Conservation (phyloP, 2,329 filamentous ascomycete species). For the Exophiala sp. region DNA sequence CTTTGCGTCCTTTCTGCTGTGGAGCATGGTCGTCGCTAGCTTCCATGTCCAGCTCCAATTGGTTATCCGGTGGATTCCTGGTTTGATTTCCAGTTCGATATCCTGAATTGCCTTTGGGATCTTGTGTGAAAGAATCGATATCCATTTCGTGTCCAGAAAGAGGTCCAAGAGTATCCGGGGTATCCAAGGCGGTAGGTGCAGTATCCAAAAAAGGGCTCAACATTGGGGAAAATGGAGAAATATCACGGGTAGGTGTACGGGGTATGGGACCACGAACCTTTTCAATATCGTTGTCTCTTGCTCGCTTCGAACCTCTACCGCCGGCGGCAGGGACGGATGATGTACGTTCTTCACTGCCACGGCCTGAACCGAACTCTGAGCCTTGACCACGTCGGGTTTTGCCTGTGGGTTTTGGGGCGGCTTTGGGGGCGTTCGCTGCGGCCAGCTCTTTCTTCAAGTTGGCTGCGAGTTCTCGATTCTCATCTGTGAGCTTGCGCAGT, state of each 20-base stretch:
- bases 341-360: slow-evolving; percentile 45
- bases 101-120: neutral
- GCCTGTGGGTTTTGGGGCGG: slow-evolving; percentile 26
- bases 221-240: slow-evolving; percentile 3
- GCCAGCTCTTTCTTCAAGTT: slow-evolving; percentile 43
- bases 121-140: neutral
- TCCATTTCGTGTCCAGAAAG: neutral
- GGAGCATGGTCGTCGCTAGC: neutral
- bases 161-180: neutral
- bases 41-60: too few species aligned
- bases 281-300: slow-evolving; percentile 47
- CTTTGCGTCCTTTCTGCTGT: neutral
- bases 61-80: too few species aligned
- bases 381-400: slow-evolving; percentile 32
- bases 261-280: slow-evolving; percentile 37
- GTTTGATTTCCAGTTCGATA: neutral
- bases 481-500: slow-evolving; percentile 88
- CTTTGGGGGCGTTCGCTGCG: slow-evolving; percentile 26
- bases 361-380: slow-evolving; percentile 42
- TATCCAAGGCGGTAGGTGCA: neutral
- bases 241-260: slow-evolving; percentile 1
- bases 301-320: slow-evolving; percentile 41
- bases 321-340: slow-evolving; percentile 45
- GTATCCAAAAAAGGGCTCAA: neutral
- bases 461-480: slow-evolving; percentile 82